Evolutionary conservation across 768 basidiomycete species (phyloP).

Genomic region (Trametes maxima): DNA sequence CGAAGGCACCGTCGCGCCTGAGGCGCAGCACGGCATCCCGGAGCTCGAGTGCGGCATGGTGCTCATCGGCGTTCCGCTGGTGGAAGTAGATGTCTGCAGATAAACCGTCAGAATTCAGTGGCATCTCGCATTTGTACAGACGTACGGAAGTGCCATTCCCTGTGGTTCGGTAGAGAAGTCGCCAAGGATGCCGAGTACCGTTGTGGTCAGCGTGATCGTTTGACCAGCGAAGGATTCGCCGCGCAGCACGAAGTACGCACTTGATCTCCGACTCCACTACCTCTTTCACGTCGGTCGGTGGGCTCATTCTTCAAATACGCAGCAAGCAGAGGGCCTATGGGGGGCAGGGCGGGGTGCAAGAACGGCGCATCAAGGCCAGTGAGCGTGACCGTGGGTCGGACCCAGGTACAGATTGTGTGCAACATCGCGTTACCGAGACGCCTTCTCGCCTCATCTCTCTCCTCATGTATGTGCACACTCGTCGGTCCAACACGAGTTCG

Average conservation of each 20-base stretch:
- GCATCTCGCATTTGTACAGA: neutral
- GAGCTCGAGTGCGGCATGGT: conserved; percentile 65
- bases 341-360: neutral
- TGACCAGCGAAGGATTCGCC: neutral
- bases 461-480: neutral
- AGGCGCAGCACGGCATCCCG: conserved; percentile 72
- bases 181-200: neutral
- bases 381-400: neutral
- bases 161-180: neutral
- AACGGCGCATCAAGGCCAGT: neutral
- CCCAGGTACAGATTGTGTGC: neutral
- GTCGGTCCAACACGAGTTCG: no score
- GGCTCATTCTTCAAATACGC: conserved; percentile 17
- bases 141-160: conserved; percentile 27
- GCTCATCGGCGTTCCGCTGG: conserved; percentile 62
- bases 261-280: conserved; percentile 29
- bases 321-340: neutral
- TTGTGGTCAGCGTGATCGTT: neutral
- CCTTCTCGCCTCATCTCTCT: conserved; percentile 10
- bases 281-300: conserved; percentile 27
- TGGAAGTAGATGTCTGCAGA: conserved; percentile 78
- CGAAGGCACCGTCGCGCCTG: conserved; percentile 74
- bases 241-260: conserved; percentile 7
- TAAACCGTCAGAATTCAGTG: neutral
- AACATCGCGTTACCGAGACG: neutral